These are phyloP conservation scores for Inga leiocalycina DNA, from an alignment of 306 rosid species.

Conservation along the genomic window DNA sequence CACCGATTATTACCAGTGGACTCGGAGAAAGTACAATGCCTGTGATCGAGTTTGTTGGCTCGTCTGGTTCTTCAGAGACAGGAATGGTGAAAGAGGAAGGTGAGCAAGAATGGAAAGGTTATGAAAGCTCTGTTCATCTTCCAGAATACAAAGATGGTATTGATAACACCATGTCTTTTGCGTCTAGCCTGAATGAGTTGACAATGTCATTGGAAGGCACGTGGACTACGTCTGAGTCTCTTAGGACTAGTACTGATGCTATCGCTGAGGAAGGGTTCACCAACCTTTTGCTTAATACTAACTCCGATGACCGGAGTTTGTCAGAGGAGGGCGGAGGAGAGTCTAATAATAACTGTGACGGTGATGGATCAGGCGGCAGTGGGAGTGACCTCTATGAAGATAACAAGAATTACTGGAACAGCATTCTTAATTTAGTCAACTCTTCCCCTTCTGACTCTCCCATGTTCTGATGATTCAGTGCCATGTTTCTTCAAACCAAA, in stretches of 20 bases:
- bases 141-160: slow-evolving; percentile 47
- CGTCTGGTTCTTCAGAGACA: slow-evolving; percentile 56
- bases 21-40: slow-evolving; percentile 44
- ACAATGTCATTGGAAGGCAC: slow-evolving; percentile 62
- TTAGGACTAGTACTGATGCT: slow-evolving; percentile 37
- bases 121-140: slow-evolving; percentile 44
- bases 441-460: slow-evolving; percentile 87
- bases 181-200: slow-evolving; percentile 55
- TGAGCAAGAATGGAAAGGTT: slow-evolving; percentile 68
- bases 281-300: slow-evolving; percentile 73
- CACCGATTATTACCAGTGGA: slow-evolving; percentile 39
- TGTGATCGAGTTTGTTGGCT: slow-evolving; percentile 79
- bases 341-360: slow-evolving; percentile 48
- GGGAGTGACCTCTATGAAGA: slow-evolving; percentile 68
- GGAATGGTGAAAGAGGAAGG: slow-evolving; percentile 59
- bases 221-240: slow-evolving; percentile 47
- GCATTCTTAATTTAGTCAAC: slow-evolving; percentile 90
- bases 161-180: slow-evolving; percentile 51
- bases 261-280: slow-evolving; percentile 87
- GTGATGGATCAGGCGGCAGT: slow-evolving; percentile 40
- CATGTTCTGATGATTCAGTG: slow-evolving; percentile 58
- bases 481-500: slow-evolving; percentile 19
- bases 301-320: slow-evolving; percentile 61
- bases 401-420: slow-evolving; percentile 91
- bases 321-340: slow-evolving; percentile 69